Percentiles rank a stretch among this genome's conserved stretches.
Evolutionary conservation across 345 rosid genomes (phyloP).

Genomic region (Aegle marmelos): DNA sequence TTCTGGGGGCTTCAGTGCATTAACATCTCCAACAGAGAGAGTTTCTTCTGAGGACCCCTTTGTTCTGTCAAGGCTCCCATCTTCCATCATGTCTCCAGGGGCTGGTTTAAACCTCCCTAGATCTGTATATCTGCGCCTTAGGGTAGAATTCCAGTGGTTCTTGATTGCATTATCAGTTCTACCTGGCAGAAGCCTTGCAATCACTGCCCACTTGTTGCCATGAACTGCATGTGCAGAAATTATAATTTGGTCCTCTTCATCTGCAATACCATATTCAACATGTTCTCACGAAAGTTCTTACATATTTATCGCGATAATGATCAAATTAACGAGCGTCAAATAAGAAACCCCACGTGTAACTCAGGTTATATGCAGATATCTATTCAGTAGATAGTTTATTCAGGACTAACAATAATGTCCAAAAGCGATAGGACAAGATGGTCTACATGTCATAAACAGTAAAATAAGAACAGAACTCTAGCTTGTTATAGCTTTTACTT

Average conservation of each 20-base stretch:
- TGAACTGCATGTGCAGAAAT: slow-evolving; percentile 63
- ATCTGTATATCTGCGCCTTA: slow-evolving; percentile 52
- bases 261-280: slow-evolving; percentile 33
- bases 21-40: slow-evolving; percentile 37
- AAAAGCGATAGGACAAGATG: background rate
- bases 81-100: slow-evolving; percentile 24
- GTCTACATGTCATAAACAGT: background rate
- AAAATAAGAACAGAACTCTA: background rate
- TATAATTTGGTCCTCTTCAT: slow-evolving; percentile 76
- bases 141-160: slow-evolving; percentile 92
- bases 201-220: slow-evolving; percentile 95
- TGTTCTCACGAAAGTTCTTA: slow-evolving; percentile 2
- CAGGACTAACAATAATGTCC: background rate
- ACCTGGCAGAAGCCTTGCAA: slow-evolving; percentile 72
- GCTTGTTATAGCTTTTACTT: background rate
- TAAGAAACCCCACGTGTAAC: background rate
- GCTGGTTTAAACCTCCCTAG: slow-evolving; percentile 27
- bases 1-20: slow-evolving; percentile 21
- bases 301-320: background rate
- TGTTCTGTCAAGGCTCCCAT: slow-evolving; percentile 38
- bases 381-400: background rate
- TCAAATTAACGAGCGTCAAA: background rate
- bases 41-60: slow-evolving; percentile 49
- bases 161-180: slow-evolving; percentile 90
- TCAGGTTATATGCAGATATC: background rate